Conservation (phyloP, 2,329 filamentous ascomycete genomes). For the Exserohilum rostratum region DNA sequence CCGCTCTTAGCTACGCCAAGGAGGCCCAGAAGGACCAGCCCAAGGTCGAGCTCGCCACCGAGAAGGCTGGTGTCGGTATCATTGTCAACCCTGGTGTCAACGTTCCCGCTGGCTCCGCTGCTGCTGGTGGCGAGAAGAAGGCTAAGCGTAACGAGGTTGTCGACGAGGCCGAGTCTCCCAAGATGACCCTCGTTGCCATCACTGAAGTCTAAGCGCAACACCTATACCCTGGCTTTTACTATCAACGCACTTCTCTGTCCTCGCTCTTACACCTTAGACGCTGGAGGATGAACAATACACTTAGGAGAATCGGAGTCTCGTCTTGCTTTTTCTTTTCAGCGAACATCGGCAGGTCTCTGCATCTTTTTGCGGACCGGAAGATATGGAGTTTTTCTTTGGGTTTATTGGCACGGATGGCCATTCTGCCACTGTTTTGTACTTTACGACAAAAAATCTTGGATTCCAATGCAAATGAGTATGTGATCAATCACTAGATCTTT, state of each 20-base stretch:
- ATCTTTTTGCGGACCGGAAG: constrained; percentile 12
- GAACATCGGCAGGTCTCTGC: constrained; percentile 12
- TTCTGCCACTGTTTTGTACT: neutral
- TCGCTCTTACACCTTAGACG: neutral
- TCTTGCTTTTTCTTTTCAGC: constrained; percentile 7
- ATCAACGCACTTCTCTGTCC: neutral
- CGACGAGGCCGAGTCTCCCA: constrained; percentile 40
- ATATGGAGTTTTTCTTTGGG: constrained; percentile 7
- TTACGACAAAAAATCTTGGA: neutral
- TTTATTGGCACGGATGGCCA: neutral
- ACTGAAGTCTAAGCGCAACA: constrained; percentile 42
- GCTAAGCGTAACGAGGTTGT: constrained; percentile 40
- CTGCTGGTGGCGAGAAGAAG: constrained; percentile 35
- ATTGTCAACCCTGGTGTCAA: constrained; percentile 48
- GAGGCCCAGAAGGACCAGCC: constrained; percentile 55
- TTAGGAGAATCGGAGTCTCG: neutral
- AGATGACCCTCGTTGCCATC: constrained; percentile 50
- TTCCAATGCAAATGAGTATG: neutral
- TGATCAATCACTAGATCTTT: neutral
- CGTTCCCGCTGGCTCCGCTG: constrained; percentile 47
- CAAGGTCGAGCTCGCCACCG: constrained; percentile 58
- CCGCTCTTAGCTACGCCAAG: constrained; percentile 56
- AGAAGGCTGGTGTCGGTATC: constrained; percentile 51
- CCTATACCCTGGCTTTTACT: constrained; percentile 2
- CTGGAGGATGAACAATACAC: neutral